phyloP scores from a whole-genome alignment of 495 filamentous ascomycete species.

The Penicillium soppii region DNA sequence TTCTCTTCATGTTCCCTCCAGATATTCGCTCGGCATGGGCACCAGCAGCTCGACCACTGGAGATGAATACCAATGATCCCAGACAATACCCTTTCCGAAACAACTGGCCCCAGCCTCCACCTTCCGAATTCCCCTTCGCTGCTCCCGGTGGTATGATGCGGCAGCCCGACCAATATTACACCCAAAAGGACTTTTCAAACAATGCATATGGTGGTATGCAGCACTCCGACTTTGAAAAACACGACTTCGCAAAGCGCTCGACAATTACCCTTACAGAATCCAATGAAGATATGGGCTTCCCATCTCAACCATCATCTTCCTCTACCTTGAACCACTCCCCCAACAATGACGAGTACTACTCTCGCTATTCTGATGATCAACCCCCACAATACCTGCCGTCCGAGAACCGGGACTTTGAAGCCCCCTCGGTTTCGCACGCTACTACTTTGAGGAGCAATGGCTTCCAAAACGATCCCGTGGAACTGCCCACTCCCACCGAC shows the following conservation, averaged over 20 bases:
- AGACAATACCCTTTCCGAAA: conserved; percentile 8
- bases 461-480: not conserved
- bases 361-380: not conserved
- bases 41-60: conserved; percentile 1
- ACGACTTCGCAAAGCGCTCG: conserved; percentile 21
- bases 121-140: not conserved
- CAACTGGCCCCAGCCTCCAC: conserved; percentile 3
- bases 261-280: conserved; percentile 26
- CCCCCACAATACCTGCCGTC: not conserved
- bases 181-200: conserved; percentile 3
- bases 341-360: not conserved
- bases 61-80: not conserved
- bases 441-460: not conserved
- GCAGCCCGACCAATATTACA: not conserved
- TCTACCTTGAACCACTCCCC: conserved; percentile 26
- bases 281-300: conserved; percentile 14
- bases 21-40: conserved; percentile 8
- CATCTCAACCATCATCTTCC: conserved; percentile 24
- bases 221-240: conserved; percentile 11
- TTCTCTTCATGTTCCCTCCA: conserved; percentile 50
- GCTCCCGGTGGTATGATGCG: not conserved
- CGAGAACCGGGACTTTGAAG: not conserved
- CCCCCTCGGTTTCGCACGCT: not conserved
- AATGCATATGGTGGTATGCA: conserved; percentile 4
- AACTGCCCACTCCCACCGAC: not conserved